Evolutionary conservation across 1,284 basidiomycete species (phyloP).

Genomic region (Ganoderma lucidum): DNA sequence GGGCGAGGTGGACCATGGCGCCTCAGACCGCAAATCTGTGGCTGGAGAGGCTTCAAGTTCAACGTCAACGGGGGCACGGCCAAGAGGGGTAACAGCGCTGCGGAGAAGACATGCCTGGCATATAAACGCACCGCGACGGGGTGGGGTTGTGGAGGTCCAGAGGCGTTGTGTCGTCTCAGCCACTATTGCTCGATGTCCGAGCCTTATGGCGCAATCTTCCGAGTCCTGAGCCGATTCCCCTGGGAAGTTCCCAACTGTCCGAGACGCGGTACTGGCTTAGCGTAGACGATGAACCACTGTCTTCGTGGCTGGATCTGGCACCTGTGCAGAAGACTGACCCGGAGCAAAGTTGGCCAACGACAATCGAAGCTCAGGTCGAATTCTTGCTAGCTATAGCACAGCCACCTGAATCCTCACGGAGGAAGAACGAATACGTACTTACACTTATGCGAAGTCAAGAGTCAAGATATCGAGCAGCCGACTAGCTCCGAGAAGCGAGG

Average conservation of each 20-base stretch:
- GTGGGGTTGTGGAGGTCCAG: neutral
- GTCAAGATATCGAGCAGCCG: neutral
- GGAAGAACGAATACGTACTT: neutral
- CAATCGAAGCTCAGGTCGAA: no score
- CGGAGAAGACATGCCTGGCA: neutral
- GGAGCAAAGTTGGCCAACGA: neutral
- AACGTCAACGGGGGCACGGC: neutral
- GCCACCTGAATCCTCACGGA: neutral
- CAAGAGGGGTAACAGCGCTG: neutral
- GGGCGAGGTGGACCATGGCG: slow-evolving; percentile 16
- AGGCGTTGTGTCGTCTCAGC: slow-evolving; percentile 9
- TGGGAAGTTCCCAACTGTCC: no score
- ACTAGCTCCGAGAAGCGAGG: neutral
- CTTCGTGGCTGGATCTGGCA: no score
- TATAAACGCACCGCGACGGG: neutral
- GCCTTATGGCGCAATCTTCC: slow-evolving; percentile 34
- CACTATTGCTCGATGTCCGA: slow-evolving; percentile 22
- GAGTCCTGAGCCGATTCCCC: neutral
- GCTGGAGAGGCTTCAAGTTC: no score
- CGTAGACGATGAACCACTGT: no score
- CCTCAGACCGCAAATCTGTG: neutral
- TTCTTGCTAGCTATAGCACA: neutral
- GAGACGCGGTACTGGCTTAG: no score
- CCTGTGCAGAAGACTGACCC: neutral
- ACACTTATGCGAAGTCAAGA: neutral